Conservation (phyloP, 2,329 filamentous ascomycete species). For the Plectosphaerella cucumerina region DNA sequence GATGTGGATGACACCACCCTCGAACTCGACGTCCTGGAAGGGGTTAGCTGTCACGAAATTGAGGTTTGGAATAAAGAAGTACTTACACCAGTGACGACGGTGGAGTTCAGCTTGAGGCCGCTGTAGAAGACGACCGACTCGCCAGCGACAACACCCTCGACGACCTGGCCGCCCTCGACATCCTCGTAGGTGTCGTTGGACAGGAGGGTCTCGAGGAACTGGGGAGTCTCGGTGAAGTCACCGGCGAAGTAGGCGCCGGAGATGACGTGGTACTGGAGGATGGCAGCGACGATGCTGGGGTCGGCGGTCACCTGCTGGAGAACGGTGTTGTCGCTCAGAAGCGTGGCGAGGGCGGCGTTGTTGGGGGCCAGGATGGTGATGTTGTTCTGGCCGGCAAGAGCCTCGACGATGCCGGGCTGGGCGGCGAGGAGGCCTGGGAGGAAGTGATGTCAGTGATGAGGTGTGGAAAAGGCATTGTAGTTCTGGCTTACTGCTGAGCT, state of each 20-base stretch:
- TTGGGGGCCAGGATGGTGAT: slow-evolving; percentile 51
- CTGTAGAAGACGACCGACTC: slow-evolving; percentile 44
- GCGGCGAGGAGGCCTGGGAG: slow-evolving; percentile 14
- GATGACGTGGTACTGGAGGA: slow-evolving; percentile 61
- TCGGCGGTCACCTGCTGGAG: slow-evolving; percentile 16
- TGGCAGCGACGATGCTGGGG: slow-evolving; percentile 26
- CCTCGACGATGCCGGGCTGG: slow-evolving; percentile 11
- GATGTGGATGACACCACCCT: slow-evolving; percentile 46
- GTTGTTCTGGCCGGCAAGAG: slow-evolving; percentile 14
- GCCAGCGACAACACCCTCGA: slow-evolving; percentile 36
- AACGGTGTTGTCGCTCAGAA: slow-evolving; percentile 29
- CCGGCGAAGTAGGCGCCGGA: slow-evolving; percentile 38
- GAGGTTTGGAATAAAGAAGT: background rate
- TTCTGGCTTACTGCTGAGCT: slow-evolving; percentile 12
- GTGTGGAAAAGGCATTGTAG: background rate
- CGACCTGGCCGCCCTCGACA: slow-evolving; percentile 52
- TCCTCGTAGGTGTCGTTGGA: slow-evolving; percentile 49
- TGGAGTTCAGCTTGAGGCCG: slow-evolving; percentile 43
- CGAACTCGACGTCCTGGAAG: slow-evolving; percentile 36
- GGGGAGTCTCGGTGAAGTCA: slow-evolving; percentile 20
- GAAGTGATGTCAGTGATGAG: background rate
- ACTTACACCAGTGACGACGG: slow-evolving; percentile 31
- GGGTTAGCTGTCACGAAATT: background rate
- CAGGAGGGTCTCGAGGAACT: slow-evolving; percentile 37
- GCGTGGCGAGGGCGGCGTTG: slow-evolving; percentile 46